These are phyloP conservation scores for Phytophthora foliorum DNA, from an alignment of 352 stramenopile genomes.

Conservation along the genomic window DNA sequence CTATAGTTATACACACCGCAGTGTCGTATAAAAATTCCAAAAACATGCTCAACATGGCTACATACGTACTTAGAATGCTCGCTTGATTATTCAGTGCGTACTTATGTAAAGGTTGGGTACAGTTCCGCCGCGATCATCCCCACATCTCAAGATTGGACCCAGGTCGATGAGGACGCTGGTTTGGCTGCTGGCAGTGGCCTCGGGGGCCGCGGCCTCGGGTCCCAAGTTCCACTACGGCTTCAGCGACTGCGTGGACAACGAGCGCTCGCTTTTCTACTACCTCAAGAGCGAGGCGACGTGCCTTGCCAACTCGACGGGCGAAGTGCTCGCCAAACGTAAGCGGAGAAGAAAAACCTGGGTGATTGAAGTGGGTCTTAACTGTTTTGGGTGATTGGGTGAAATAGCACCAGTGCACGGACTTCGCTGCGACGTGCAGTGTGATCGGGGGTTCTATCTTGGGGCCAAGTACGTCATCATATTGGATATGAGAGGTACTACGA, in stretches of 20 bases:
- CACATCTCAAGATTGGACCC: constrained; percentile 31
- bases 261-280: constrained; percentile 83
- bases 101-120: constrained; percentile 36
- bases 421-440: constrained; percentile 78
- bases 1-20: not conserved
- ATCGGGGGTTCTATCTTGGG: constrained; percentile 75
- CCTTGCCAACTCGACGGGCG: constrained; percentile 36
- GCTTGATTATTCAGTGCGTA: constrained; percentile 10
- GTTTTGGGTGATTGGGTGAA: not conserved
- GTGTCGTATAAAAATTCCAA: constrained; percentile 17
- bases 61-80: not conserved
- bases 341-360: not conserved
- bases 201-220: not conserved
- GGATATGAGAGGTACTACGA: not conserved
- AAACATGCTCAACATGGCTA: no score
- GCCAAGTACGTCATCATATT: constrained; percentile 65
- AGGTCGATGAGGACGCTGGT: constrained; percentile 14
- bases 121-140: constrained; percentile 14
- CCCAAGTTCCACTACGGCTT: constrained; percentile 74
- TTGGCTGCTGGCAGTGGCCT: constrained; percentile 11
- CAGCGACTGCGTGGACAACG: constrained; percentile 82
- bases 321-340: constrained; percentile 63
- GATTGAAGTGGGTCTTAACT: not conserved
- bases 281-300: constrained; percentile 63
- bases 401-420: constrained; percentile 75